Percentiles rank a stretch among this genome's conserved stretches.
These are phyloP conservation scores for Staphylotrichum longicolle DNA, from an alignment of 495 filamentous ascomycete genomes.

Conservation along the genomic window DNA sequence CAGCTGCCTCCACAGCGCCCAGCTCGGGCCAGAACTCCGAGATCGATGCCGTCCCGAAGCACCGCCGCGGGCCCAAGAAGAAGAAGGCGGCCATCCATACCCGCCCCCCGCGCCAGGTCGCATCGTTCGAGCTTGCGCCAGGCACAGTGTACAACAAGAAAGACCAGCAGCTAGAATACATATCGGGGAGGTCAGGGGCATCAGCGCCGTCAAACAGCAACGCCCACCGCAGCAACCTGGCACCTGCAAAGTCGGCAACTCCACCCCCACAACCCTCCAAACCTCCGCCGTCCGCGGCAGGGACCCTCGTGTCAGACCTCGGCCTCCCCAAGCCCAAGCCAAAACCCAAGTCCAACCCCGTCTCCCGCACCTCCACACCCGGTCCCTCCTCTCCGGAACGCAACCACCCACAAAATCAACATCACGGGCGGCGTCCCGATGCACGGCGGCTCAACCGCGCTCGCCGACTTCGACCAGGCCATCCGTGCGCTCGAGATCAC, in stretches of 20 bases:
- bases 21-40: slow-evolving; percentile 29
- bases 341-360: slow-evolving; percentile 57
- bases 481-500: slow-evolving; percentile 87
- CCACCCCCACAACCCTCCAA: slow-evolving; percentile 44
- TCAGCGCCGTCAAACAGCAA: slow-evolving; percentile 35
- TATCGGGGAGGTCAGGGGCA: slow-evolving; percentile 34
- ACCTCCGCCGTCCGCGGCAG: slow-evolving; percentile 65
- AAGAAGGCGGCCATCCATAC: slow-evolving; percentile 61
- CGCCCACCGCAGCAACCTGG: slow-evolving; percentile 40
- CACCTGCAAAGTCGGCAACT: slow-evolving; percentile 36
- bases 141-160: slow-evolving; percentile 47
- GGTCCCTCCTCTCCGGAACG: slow-evolving; percentile 39
- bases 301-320: slow-evolving; percentile 75
- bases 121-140: slow-evolving; percentile 35
- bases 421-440: slow-evolving; percentile 71
- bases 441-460: slow-evolving; percentile 70
- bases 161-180: slow-evolving; percentile 41
- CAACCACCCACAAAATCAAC: slow-evolving; percentile 44
- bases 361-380: slow-evolving; percentile 54
- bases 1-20: slow-evolving; percentile 17
- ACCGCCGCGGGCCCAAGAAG: slow-evolving; percentile 45
- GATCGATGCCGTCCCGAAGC: slow-evolving; percentile 36
- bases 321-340: slow-evolving; percentile 60
- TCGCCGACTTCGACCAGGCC: slow-evolving; percentile 83
- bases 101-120: slow-evolving; percentile 66